Conservation (phyloP, 352 stramenopile species). For the Globisporangium carolinianum region DNA sequence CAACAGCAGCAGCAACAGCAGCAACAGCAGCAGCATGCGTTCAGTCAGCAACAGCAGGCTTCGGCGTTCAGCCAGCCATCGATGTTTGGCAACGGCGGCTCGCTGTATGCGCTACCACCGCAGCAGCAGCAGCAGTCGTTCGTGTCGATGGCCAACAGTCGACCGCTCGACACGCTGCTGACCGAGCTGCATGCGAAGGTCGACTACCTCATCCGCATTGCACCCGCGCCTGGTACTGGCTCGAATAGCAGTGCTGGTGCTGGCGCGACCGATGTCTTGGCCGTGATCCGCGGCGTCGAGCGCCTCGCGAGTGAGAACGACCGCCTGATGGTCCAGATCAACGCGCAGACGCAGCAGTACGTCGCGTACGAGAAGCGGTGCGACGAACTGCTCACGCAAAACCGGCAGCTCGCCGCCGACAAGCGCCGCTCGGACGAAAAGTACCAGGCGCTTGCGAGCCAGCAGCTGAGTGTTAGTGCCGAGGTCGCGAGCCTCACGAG, state of each 20-base stretch:
- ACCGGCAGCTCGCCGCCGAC: conserved; percentile 55
- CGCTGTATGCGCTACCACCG: background rate
- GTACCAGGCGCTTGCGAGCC: conserved; percentile 44
- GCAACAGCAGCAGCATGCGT: background rate
- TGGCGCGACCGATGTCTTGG: conserved; percentile 44
- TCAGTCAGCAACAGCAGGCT: background rate
- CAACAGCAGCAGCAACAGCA: background rate
- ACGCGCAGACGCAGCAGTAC: conserved; percentile 75
- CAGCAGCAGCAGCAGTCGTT: conserved; percentile 14
- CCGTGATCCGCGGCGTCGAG: conserved; percentile 66
- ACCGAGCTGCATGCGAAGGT: conserved; percentile 69
- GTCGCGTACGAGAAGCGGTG: conserved; percentile 60
- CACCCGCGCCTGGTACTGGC: conserved; percentile 14
- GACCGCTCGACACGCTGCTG: conserved; percentile 35
- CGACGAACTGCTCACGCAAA: conserved; percentile 56
- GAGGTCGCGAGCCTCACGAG: conserved; percentile 53
- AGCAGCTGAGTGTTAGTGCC: conserved; percentile 41
- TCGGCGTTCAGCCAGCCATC: background rate
- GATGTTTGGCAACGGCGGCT: background rate
- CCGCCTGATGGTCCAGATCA: conserved; percentile 63
- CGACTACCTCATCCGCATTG: conserved; percentile 74
- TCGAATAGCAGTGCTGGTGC: conserved; percentile 9
- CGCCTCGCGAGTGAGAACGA: conserved; percentile 70
- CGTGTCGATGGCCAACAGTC: conserved; percentile 21
- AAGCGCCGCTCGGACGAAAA: conserved; percentile 56